Percentiles rank a stretch among this genome's conserved stretches.
phyloP scores from a whole-genome alignment of 208 protist genomes.

The Blechomonas ayalai region DNA sequence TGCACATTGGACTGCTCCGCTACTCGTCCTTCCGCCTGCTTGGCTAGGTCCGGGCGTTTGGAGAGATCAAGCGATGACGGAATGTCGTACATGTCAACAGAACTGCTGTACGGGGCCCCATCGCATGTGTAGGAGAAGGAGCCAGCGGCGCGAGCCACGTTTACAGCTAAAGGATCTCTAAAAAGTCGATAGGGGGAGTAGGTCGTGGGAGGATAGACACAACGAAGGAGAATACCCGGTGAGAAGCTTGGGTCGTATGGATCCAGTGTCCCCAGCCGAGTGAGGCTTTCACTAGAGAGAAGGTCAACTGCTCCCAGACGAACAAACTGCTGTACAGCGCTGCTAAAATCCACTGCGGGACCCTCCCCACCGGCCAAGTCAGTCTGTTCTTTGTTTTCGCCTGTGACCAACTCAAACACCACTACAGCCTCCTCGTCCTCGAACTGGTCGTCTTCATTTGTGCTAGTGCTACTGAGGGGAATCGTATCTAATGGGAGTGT shows the following conservation, averaged over 20 bases:
- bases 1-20: too few species aligned
- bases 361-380: not conserved
- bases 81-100: too few species aligned
- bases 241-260: constrained; percentile 39
- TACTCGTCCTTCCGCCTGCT: too few species aligned
- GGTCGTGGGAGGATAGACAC: constrained; percentile 46
- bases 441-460: not conserved
- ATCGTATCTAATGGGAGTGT: constrained; percentile 73
- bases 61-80: too few species aligned
- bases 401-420: too few species aligned
- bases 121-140: not conserved
- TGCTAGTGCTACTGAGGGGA: constrained; percentile 5
- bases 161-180: constrained; percentile 32
- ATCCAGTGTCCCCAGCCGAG: constrained; percentile 11
- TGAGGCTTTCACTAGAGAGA: constrained; percentile 26
- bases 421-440: not conserved
- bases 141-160: not conserved
- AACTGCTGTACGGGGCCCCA: too few species aligned
- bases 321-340: constrained; percentile 42
- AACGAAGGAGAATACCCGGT: constrained; percentile 37
- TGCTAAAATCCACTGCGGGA: not conserved
- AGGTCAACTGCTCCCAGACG: constrained; percentile 62
- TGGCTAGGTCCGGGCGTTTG: too few species aligned
- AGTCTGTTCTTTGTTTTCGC: too few species aligned
- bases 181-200: constrained; percentile 66